Evolutionary conservation across 495 filamentous ascomycete genomes (phyloP), one percentile per base, ranked within the genome.

Genomic region (Daldinia childiae): DNA sequence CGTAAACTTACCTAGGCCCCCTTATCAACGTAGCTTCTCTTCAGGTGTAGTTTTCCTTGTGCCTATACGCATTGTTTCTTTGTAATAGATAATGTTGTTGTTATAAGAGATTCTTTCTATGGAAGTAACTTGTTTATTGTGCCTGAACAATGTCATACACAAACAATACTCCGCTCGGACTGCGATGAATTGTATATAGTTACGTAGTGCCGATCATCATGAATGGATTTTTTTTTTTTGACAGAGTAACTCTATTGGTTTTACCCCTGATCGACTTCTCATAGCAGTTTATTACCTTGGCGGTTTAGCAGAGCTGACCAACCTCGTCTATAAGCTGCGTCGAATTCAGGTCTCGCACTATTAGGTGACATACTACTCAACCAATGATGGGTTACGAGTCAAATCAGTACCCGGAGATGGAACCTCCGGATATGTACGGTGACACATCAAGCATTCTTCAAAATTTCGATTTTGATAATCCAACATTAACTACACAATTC

Each of bases 31-130:
- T 24, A 24, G 43, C 7, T 48, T 48, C 9, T 26, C 39, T 19
- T 43, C 15, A 29, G 19, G 19, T n/a, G 15, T 45, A 0, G 6
- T 41, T 41, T 14, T 12, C 24, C 17, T 38, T 66, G 39, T 38
- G 41, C 19, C 14, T 55, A 14, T 54, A 39, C 8, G 14, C 24
- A 32, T 30, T 50, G 34, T 63, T 4, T 50, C 43, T 64, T 55
- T 70, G 39, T 67, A 12, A 32, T 27, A 15, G 32, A 71, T 58
- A 71, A 71, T 66, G n/a, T 12, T 17, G 39, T 62, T 74, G 41
- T 74, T 60, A 50, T 36, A 19, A 48, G 6, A 9, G 24, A 32
- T 2, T 30, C 27, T 17, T 52, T 59, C n/a, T 9, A 27, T 6
- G 32, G 11, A 21, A 17, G 6, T 51, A 6, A 56, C 34, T 19